Percentiles rank a stretch among this genome's conserved stretches.
Evolutionary conservation across 352 stramenopile genomes (phyloP).

Genomic region (Globisporangium emineosum): DNA sequence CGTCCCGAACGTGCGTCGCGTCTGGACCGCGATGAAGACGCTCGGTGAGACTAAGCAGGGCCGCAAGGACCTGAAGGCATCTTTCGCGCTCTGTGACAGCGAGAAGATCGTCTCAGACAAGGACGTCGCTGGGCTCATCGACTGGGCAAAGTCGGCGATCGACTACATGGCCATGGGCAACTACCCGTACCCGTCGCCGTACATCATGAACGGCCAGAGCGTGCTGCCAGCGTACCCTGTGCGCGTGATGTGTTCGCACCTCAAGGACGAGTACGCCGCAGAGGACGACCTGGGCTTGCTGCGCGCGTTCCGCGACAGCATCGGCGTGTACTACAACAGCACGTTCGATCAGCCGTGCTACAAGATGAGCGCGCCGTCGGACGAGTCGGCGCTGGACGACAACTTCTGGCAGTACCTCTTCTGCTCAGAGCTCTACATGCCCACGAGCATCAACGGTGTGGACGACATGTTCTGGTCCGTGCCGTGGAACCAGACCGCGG

Average conservation of each 20-base stretch:
- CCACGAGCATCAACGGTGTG: slow-evolving; percentile 53
- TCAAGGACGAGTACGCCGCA: slow-evolving; percentile 40
- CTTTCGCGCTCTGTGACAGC: slow-evolving; percentile 53
- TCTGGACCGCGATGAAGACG: slow-evolving; percentile 55
- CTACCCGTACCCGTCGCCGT: slow-evolving; percentile 95
- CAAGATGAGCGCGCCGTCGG: slow-evolving; percentile 39
- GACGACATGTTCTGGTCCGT: slow-evolving; percentile 87
- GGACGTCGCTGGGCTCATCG: slow-evolving; percentile 53
- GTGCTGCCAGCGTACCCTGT: slow-evolving; percentile 90
- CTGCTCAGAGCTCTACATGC: slow-evolving; percentile 79
- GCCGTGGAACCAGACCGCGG: slow-evolving; percentile 56
- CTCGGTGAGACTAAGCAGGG: slow-evolving; percentile 47
- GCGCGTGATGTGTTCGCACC: slow-evolving; percentile 76
- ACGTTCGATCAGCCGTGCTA: slow-evolving; percentile 57
- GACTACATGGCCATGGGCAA: slow-evolving; percentile 95
- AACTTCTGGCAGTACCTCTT: slow-evolving; percentile 82
- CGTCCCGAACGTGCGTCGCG: slow-evolving; percentile 70
- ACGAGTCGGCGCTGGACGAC: slow-evolving; percentile 48
- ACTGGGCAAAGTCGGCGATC: slow-evolving; percentile 77
- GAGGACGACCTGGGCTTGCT: slow-evolving; percentile 43
- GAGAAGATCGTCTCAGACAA: slow-evolving; percentile 36
- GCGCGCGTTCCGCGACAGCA: slow-evolving; percentile 41
- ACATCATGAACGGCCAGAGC: slow-evolving; percentile 88
- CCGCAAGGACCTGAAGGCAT: slow-evolving; percentile 32
- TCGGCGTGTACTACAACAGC: slow-evolving; percentile 82